Evolutionary conservation across 2,329 filamentous ascomycete species (phyloP), one percentile per base, ranked within the genome.

Genomic region (Paraphoma chrysanthemicola): DNA sequence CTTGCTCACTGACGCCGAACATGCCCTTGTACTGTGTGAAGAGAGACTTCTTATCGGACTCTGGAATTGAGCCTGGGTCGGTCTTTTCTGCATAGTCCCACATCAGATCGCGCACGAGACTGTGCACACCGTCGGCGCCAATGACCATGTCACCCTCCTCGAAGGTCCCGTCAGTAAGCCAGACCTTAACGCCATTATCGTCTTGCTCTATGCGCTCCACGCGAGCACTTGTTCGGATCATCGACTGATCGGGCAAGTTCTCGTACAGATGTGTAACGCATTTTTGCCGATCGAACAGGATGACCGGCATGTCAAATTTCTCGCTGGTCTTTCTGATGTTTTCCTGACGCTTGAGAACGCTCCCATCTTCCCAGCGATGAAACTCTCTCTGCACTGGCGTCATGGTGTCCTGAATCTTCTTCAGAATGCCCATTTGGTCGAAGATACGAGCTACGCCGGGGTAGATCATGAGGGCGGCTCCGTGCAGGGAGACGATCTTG

Each of bases 51-150:
- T 63, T 62, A 12, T 66, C 59, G 3, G 46, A 56, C 48, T 51
- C 46, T 31, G 58, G 57, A 2, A 67, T 48, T 8, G 43, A 16
- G 6, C 14, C 30, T 17, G 63, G 43, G 17, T 59, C 56, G 4
- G n/a, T 28, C 23, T 57, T 28, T 17, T 55, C 56, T 10, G 64
- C 64, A 10, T 64, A 54, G 6, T 62, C 48, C 66, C 64, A 69
- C 66, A 71, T 70, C n/a, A 66, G 54, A 8, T 55, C 11, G 10
- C 62, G 43, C 7, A 68, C 60, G 6, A 44, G 30, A 43, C 66
- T 69, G 55, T 69, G 66, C 1, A 69, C 60, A 28, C 67, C 66
- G 36, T 70, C 66, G 44, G 67, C 66, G 9, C 67, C 68, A 30
- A 71, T 60, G n/a, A 70, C 54, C 12, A 70, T 62, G 17, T 64